Base-by-base conservation (phyloP, 106 monocot genomes). In the Vanilla planifolia region DNA sequence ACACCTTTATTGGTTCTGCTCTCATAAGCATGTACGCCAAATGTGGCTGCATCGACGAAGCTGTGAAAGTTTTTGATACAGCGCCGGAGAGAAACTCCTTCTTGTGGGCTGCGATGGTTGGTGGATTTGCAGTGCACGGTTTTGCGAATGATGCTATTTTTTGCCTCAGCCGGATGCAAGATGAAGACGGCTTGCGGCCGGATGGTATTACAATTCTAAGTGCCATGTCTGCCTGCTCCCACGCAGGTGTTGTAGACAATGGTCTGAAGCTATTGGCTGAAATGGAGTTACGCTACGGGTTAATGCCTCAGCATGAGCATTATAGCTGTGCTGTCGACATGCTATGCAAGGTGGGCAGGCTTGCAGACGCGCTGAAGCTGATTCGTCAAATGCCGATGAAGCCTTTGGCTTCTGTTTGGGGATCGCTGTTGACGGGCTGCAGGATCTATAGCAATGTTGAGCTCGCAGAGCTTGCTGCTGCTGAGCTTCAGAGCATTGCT, bases 11-110 rank as follows among this genome's bases (percentile, higher is more conserved):
- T 16, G 70, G 58, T 19, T 73, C 88, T n/a, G 71, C 79, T 2
- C 79, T 88, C 0, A 50, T 88, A 22, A 74, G 71, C 45, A 83
- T 88, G 83, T 88, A 88, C 39, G 62, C 83, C 2, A 83, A 83
- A 55, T 88, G 88, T 33, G 88, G 88, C 4, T 79, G 62, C 45
- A 67, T 83, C 8, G 22, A 62, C 7, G 33, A 76, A 6, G 83
- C 88, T 0, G 42, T 59, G 1, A 16, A 46, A 26, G 73, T 79
- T 62, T 83, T 88, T 53, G 55, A 73, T 9, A 37, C 35, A 15
- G 28, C 64, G 36, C 67, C 72, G 3, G 32, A 56, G 34, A 66
- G 74, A 55, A 77, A 83, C 57, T 59, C 43, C 44, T 66, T 64
- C 46, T 8, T 75, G 56, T 88, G 82, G 82, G 67, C 79, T 1